These are phyloP conservation scores for Penstemon newberryi DNA, from an alignment of 257 asterid species.

Conservation along the genomic window DNA sequence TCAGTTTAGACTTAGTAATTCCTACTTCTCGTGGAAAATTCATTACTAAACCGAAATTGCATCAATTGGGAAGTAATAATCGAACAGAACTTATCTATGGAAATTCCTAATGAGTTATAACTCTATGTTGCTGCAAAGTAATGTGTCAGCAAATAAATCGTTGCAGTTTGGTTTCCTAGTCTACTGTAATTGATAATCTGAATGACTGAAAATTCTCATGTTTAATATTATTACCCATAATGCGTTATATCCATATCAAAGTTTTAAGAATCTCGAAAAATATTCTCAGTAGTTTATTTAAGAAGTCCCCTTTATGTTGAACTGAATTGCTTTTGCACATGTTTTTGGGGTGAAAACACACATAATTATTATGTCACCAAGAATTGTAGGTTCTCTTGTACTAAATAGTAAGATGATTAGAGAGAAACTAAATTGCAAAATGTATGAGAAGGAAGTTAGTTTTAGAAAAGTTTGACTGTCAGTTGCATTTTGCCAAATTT, in stretches of 20 bases:
- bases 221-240: neutral
- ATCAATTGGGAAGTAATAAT: neutral
- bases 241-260: neutral
- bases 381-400: neutral
- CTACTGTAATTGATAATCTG: slow-evolving; percentile 1
- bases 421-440: slow-evolving; percentile 15
- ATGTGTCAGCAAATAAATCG: neutral
- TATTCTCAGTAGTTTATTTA: neutral
- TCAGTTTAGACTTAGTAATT: neutral
- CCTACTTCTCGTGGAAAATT: neutral
- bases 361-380: neutral
- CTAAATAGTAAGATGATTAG: neutral
- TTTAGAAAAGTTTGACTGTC: neutral
- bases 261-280: neutral
- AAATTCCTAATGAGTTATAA: neutral
- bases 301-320: neutral
- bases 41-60: neutral
- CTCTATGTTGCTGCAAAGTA: neutral
- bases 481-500: neutral
- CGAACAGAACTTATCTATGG: neutral
- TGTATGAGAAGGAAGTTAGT: neutral
- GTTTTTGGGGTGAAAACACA: neutral
- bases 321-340: neutral
- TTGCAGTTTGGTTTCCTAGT: neutral
- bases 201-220: neutral